Conservation (phyloP, 129 eudicot species). For the Tagetes patula region DNA sequence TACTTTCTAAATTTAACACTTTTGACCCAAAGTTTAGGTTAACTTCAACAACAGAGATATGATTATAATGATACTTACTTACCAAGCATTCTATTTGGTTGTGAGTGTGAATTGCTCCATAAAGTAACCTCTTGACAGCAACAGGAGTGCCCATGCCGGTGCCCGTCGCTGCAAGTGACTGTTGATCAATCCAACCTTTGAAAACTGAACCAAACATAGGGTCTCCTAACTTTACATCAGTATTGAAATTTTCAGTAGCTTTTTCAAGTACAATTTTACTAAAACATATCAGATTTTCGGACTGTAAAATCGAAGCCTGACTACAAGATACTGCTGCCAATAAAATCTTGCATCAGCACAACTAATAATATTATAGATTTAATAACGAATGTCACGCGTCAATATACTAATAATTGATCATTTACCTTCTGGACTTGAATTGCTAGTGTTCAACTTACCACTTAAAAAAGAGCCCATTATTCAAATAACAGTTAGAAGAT, state of each 20-base stretch:
- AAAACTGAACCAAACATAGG: constrained; percentile 72
- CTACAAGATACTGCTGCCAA: constrained; percentile 29
- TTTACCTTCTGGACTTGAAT: constrained; percentile 48
- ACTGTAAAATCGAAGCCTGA: constrained; percentile 31
- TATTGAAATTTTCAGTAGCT: constrained; percentile 69
- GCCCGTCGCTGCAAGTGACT: constrained; percentile 50
- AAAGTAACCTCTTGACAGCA: constrained; percentile 57
- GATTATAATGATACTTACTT: constrained; percentile 26
- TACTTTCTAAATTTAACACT: too few relatives aligned
- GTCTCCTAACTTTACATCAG: constrained; percentile 71
- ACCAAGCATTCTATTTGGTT: constrained; percentile 58
- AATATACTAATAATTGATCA: too few relatives aligned
- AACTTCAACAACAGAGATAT: too few relatives aligned
- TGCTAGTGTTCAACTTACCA: constrained; percentile 38
- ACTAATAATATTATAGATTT: not conserved
- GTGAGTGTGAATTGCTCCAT: constrained; percentile 64
- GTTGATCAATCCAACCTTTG: constrained; percentile 70
- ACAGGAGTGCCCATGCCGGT: constrained; percentile 57
- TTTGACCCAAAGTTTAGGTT: too few relatives aligned
- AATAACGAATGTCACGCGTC: not conserved
- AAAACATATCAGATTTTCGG: constrained; percentile 47
- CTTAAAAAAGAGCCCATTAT: constrained; percentile 56
- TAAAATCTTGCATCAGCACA: not conserved
- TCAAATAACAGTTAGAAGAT: not conserved
- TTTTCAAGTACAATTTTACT: constrained; percentile 41